phyloP scores from a whole-genome alignment of 495 filamentous ascomycete species.

The Annulohypoxylon moriforme region DNA sequence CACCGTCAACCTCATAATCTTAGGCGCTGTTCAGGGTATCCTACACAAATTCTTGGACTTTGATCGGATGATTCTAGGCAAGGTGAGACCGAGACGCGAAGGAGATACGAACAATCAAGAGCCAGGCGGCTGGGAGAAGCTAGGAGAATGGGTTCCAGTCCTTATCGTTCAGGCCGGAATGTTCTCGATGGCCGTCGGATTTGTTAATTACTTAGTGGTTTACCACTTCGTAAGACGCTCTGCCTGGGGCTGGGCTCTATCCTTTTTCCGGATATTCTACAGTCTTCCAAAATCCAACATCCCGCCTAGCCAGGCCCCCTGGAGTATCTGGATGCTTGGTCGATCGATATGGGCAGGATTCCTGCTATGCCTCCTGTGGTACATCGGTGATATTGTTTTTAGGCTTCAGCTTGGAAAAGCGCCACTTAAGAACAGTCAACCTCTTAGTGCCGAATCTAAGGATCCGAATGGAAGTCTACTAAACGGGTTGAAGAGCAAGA shows the following conservation, averaged over 20 bases:
- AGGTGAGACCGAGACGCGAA: constrained; percentile 44
- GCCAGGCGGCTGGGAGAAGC: constrained; percentile 11
- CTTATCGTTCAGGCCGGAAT: constrained; percentile 38
- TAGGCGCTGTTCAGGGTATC: constrained; percentile 75
- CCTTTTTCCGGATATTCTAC: constrained; percentile 76
- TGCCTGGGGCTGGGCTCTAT: constrained; percentile 75
- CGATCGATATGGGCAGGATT: constrained; percentile 73
- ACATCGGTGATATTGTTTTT: constrained; percentile 79
- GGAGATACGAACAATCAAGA: constrained; percentile 23
- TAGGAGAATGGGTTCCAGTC: constrained; percentile 32
- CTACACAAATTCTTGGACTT: constrained; percentile 79
- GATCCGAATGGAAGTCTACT: constrained; percentile 94
- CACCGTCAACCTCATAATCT: constrained; percentile 71
- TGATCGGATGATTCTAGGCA: constrained; percentile 71
- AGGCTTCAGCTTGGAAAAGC: constrained; percentile 79
- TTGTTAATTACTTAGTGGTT: constrained; percentile 63
- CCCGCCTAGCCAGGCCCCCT: constrained; percentile 67
- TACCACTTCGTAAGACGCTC: constrained; percentile 74
- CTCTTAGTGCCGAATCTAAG: constrained; percentile 83
- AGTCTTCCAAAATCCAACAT: constrained; percentile 76
- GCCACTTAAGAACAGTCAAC: constrained; percentile 83
- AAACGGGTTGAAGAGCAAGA: constrained; percentile 82
- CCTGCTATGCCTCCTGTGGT: constrained; percentile 77
- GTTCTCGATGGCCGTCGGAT: constrained; percentile 55
- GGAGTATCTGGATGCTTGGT: constrained; percentile 65